Evolutionary conservation across 2,329 filamentous ascomycete species (phyloP).

Genomic region (Tolypocladium sp.): DNA sequence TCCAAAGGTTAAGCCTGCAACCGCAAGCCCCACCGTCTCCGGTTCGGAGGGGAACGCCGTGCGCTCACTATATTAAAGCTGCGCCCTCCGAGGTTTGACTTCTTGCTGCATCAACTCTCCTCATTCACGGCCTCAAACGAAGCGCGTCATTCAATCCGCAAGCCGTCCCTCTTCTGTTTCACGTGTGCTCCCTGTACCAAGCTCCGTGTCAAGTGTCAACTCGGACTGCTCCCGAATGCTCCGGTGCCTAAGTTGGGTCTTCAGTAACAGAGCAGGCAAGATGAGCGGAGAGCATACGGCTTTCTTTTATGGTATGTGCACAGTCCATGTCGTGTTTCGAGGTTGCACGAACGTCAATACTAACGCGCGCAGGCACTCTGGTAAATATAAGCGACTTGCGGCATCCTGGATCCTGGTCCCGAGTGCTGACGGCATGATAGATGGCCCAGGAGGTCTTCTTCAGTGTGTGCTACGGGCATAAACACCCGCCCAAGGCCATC

Average conservation of each 20-base stretch:
- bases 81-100: not conserved
- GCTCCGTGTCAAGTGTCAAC: not conserved
- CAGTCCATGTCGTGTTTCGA: not conserved
- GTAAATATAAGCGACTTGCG: slow-evolving; percentile 12
- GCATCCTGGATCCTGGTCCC: not conserved
- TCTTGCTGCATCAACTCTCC: not conserved
- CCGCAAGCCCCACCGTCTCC: not conserved
- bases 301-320: slow-evolving; percentile 48
- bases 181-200: not conserved
- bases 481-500: slow-evolving; percentile 36
- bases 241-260: not conserved
- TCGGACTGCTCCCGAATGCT: not conserved
- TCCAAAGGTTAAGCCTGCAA: not conserved
- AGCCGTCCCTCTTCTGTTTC: not conserved
- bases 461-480: slow-evolving; percentile 65
- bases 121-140: not conserved
- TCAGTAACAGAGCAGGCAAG: slow-evolving; percentile 5
- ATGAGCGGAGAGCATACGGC: slow-evolving; percentile 35
- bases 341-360: not conserved
- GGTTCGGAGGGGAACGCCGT: not conserved
- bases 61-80: not conserved
- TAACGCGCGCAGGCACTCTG: slow-evolving; percentile 21
- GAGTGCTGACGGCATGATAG: slow-evolving; percentile 18
- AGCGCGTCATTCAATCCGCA: not conserved
- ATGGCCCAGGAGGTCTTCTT: slow-evolving; percentile 87